phyloP scores from a whole-genome alignment of 805 yeast genomes.

The Danielia oregonensis region DNA sequence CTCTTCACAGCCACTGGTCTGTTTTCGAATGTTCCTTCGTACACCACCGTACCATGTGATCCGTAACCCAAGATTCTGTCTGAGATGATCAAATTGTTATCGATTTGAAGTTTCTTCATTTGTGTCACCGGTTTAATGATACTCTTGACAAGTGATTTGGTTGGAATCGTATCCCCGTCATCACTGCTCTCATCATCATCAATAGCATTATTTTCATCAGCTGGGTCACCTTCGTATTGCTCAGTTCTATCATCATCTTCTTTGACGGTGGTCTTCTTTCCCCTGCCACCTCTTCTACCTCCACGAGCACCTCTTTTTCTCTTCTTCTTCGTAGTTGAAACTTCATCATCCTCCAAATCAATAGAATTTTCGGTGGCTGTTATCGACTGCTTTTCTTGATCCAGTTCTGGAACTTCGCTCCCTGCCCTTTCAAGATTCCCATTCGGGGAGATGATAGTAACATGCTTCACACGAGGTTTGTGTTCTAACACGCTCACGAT shows the following conservation, averaged over 20 bases:
- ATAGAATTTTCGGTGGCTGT: not conserved
- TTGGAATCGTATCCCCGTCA: constrained; percentile 12
- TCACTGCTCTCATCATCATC: constrained; percentile 2
- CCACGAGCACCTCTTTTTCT: constrained; percentile 87
- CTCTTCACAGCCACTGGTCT: constrained; percentile 96
- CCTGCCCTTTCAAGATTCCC: constrained; percentile 7
- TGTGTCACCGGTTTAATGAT: constrained; percentile 9
- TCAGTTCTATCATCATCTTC: constrained; percentile 26
- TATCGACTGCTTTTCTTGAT: not conserved
- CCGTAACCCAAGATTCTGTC: constrained; percentile 88
- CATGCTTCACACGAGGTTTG: constrained; percentile 14
- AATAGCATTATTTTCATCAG: constrained; percentile 7
- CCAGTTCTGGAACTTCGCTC: not conserved
- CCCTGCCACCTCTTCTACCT: constrained; percentile 53
- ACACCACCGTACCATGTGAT: constrained; percentile 94
- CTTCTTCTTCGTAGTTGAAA: constrained; percentile 40
- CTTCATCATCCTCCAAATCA: constrained; percentile 6
- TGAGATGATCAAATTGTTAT: constrained; percentile 58
- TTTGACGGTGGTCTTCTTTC: constrained; percentile 22
- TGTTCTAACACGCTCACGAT: constrained; percentile 4
- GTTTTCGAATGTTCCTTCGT: constrained; percentile 82
- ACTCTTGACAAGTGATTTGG: constrained; percentile 28
- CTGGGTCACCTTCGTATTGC: constrained; percentile 4
- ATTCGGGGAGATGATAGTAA: constrained; percentile 1
- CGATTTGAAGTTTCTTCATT: constrained; percentile 34